phyloP scores from a whole-genome alignment of 2,329 filamentous ascomycete genomes.

The Hypocreales sp. region DNA sequence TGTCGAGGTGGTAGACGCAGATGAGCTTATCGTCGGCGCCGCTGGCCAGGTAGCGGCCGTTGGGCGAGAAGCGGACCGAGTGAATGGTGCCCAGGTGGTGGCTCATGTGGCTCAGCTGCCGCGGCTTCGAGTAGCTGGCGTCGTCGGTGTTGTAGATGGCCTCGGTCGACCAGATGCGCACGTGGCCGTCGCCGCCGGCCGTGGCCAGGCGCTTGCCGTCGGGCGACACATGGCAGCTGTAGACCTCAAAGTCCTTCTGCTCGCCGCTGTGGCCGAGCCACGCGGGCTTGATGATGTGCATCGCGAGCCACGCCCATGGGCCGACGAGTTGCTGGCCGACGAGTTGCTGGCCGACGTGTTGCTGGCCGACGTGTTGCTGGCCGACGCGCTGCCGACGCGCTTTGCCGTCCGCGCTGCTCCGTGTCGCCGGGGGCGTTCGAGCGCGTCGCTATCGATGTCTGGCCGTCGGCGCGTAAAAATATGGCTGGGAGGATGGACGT shows the following conservation, averaged over 20 bases:
- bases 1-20: constrained; percentile 86
- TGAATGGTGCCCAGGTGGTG: constrained; percentile 96
- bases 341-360: no score
- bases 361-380: no score
- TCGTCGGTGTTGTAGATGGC: constrained; percentile 73
- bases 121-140: constrained; percentile 57
- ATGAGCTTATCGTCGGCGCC: constrained; percentile 98
- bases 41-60: constrained; percentile 87
- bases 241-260: constrained; percentile 96
- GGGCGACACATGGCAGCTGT: constrained; percentile 92
- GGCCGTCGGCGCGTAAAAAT: no score
- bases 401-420: no score
- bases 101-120: constrained; percentile 94
- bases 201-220: constrained; percentile 87
- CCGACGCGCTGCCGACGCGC: no score
- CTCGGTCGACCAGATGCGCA: constrained; percentile 95
- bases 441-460: no score
- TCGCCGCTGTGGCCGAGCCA: constrained; percentile 96
- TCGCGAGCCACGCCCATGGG: constrained; percentile 17
- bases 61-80: constrained; percentile 90
- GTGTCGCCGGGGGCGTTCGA: no score
- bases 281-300: constrained; percentile 85
- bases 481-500: no score
- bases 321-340: neutral
- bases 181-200: constrained; percentile 91